Evolutionary conservation across 768 basidiomycete genomes (phyloP).

Genomic region (Roridomyces roridus): DNA sequence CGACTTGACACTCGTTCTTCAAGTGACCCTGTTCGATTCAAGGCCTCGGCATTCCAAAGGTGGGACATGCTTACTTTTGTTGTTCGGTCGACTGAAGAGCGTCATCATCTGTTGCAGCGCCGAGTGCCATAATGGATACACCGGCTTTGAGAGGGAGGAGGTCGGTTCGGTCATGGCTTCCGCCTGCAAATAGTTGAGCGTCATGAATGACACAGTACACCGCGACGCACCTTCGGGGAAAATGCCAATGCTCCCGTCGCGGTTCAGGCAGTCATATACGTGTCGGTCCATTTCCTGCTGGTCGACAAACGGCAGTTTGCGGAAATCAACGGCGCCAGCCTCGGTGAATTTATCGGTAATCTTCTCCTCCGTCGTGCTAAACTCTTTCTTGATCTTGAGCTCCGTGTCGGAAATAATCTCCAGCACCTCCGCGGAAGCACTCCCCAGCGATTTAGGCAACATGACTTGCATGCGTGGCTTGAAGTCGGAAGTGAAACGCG

Average conservation of each 20-base stretch:
- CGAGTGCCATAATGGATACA: conserved; percentile 96
- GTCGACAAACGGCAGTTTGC: conserved; percentile 86
- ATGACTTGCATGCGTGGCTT: conserved; percentile 83
- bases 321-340: conserved; percentile 72
- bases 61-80: no score
- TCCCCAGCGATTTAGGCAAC: conserved; percentile 82
- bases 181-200: conserved; percentile 57
- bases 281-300: conserved; percentile 94
- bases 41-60: no score
- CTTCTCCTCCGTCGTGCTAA: conserved; percentile 77
- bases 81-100: no score
- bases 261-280: conserved; percentile 86
- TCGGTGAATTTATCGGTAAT: conserved; percentile 71
- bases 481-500: conserved; percentile 78
- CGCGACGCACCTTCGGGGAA: conserved; percentile 87
- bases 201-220: background rate
- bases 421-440: conserved; percentile 79
- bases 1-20: no score
- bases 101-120: conserved; percentile 99
- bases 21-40: no score
- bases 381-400: conserved; percentile 84
- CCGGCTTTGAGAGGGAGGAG: conserved; percentile 97
- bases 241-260: conserved; percentile 93
- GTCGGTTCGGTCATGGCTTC: conserved; percentile 97
- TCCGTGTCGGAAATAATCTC: conserved; percentile 91